Base-by-base conservation (phyloP, 352 stramenopile species). In the Phytophthora agathidicida region DNA sequence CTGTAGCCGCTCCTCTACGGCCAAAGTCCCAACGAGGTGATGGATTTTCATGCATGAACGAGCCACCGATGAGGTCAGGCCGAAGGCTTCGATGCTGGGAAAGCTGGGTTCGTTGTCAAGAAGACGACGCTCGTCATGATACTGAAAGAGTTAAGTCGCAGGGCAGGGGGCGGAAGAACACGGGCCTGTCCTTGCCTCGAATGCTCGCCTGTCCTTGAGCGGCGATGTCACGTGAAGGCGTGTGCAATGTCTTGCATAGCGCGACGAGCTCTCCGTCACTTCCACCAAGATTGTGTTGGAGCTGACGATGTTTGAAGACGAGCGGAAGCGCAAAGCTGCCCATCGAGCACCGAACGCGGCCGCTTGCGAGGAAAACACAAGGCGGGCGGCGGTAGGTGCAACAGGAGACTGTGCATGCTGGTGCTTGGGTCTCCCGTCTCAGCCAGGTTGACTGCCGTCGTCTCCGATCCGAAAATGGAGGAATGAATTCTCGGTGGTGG, bases 361-460 rank as follows among this genome's bases (percentile, higher is more conserved):
- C 24, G 33, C 32, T 42, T 35, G 46, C 46, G 13, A 19, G 13
- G 14, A 31, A 62, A 62, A 47, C 53, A 55, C 42, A 11, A 44
- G 52, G 43, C n/a, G 52, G 41, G 37, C 19, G 20, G 11, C 20
- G 11, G 19, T 24, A 20, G 37, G 41, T 51, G 43, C 26, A 16
- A 24, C 11, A n/a, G 20, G 37, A 44, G 11, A 28, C 22, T 14
- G 9, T n/a, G 23, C 23, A 11, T 24, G 23, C 5, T 11, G 7
- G 8, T 36, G 31, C 37, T 16, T 16, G 8, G 33, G n/a, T n/a
- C n/a, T n/a, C n/a, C n/a, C n/a, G n/a, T n/a, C n/a, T n/a, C n/a
- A n/a, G n/a, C n/a, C n/a, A n/a, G n/a, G n/a, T n/a, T n/a, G n/a
- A n/a, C n/a, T n/a, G n/a, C n/a, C n/a, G n/a, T n/a, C n/a, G n/a